A percentile compares a stretch with the other conserved stretches of the same genome.
These are phyloP conservation scores for Posidonia australis DNA, from an alignment of 106 monocot species.

Conservation along the genomic window DNA sequence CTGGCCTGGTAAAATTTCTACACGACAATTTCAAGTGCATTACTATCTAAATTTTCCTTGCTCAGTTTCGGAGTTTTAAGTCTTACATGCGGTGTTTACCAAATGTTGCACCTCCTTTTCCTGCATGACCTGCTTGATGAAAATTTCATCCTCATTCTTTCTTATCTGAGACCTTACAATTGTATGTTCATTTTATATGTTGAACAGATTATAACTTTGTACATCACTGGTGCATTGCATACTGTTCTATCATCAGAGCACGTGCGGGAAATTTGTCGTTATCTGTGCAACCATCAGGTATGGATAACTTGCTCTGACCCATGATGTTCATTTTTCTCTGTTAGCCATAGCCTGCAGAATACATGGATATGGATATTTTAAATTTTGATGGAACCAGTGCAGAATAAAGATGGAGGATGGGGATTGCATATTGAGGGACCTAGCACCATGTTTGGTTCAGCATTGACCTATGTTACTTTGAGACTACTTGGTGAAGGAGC, in stretches of 20 bases:
- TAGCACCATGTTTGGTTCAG: slow-evolving; percentile 86
- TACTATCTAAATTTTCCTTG: too few relatives aligned
- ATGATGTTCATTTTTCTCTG: background rate
- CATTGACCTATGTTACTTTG: slow-evolving; percentile 53
- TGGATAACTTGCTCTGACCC: background rate
- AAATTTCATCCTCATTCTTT: background rate
- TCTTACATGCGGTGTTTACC: too few relatives aligned
- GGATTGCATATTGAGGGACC: slow-evolving; percentile 73
- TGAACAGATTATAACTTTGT: slow-evolving; percentile 17
- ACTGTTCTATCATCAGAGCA: slow-evolving; percentile 53
- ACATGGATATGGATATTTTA: background rate
- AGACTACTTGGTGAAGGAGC: slow-evolving; percentile 72
- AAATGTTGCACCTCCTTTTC: too few relatives aligned
- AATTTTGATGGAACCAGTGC: background rate
- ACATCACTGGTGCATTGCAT: slow-evolving; percentile 36
- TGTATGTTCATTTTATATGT: background rate
- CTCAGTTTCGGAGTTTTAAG: too few relatives aligned
- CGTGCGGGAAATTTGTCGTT: slow-evolving; percentile 50
- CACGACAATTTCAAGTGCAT: too few relatives aligned
- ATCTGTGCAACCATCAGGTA: slow-evolving; percentile 79
- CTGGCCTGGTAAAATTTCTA: slow-evolving; percentile 43
- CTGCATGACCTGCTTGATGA: too few relatives aligned
- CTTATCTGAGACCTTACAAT: background rate
- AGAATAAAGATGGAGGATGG: slow-evolving; percentile 96
- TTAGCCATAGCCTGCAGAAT: background rate